Evolutionary conservation across 331 rosid species (phyloP).

Genomic region (Pyrus hybrid): DNA sequence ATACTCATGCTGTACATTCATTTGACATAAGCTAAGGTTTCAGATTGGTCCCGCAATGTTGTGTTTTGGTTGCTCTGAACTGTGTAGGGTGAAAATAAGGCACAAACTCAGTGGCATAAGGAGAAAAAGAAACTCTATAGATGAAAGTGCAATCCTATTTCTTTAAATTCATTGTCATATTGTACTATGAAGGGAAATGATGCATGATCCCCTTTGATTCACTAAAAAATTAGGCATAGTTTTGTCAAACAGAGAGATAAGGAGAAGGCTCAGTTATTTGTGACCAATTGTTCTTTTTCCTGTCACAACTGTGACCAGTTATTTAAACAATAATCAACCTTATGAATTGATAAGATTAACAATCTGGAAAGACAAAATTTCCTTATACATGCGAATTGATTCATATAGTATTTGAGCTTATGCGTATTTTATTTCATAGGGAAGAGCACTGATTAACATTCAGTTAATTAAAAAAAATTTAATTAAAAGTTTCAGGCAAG

Average conservation of each 20-base stretch:
- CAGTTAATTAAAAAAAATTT: too few species aligned
- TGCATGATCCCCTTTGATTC: neutral
- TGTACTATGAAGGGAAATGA: neutral
- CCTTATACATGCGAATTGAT: neutral
- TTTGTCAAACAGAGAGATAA: neutral
- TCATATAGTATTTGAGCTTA: neutral
- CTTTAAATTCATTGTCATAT: neutral
- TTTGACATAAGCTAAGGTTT: neutral
- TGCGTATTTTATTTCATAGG: neutral
- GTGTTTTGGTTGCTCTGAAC: neutral
- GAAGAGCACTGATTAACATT: neutral
- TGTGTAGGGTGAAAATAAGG: neutral
- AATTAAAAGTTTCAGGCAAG: too few species aligned
- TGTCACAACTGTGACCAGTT: neutral
- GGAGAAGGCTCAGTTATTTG: neutral
- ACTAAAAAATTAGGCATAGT: neutral
- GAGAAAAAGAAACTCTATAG: neutral
- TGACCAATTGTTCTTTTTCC: neutral
- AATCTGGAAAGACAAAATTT: neutral
- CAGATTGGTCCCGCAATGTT: neutral
- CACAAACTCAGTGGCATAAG: neutral
- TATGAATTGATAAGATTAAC: neutral
- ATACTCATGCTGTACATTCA: neutral
- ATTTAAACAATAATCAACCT: neutral
- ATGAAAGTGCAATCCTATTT: neutral